These are phyloP conservation scores for Lecanicillium sp. DNA, from an alignment of 2,329 filamentous ascomycete genomes.

Conservation along the genomic window DNA sequence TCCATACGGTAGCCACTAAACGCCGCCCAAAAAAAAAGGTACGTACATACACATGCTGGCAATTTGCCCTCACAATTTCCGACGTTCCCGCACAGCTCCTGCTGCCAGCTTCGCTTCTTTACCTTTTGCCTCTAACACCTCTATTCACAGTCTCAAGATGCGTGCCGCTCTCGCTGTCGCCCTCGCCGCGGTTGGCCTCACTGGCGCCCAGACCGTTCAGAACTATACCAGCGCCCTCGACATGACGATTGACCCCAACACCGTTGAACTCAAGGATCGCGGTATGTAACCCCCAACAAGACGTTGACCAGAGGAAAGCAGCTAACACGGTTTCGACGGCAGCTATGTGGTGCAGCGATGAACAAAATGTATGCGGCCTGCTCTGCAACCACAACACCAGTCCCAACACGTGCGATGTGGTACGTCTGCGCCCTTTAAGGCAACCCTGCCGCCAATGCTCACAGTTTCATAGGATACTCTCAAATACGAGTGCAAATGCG, in stretches of 20 bases:
- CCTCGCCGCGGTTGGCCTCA: slow-evolving; percentile 35
- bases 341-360: slow-evolving; percentile 45
- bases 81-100: too few relatives aligned
- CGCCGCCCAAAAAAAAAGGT: too few relatives aligned
- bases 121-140: neutral
- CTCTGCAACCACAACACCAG: slow-evolving; percentile 34
- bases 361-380: slow-evolving; percentile 41
- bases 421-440: slow-evolving; percentile 23
- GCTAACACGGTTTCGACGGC: slow-evolving; percentile 9
- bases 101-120: slow-evolving; percentile 1
- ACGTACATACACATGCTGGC: too few relatives aligned
- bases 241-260: slow-evolving; percentile 32
- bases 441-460: neutral
- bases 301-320: neutral
- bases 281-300: too few relatives aligned
- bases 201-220: slow-evolving; percentile 29
- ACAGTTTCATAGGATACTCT: slow-evolving; percentile 28
- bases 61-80: too few relatives aligned
- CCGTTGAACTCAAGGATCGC: slow-evolving; percentile 24
- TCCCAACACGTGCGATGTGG: slow-evolving; percentile 37
- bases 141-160: slow-evolving; percentile 25
- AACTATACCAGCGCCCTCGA: slow-evolving; percentile 36
- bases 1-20: too few relatives aligned
- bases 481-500: slow-evolving; percentile 41
- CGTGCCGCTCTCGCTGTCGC: slow-evolving; percentile 32